These are phyloP conservation scores for Eruca vesicaria DNA, from an alignment of 441 rosid genomes.

Conservation along the genomic window DNA sequence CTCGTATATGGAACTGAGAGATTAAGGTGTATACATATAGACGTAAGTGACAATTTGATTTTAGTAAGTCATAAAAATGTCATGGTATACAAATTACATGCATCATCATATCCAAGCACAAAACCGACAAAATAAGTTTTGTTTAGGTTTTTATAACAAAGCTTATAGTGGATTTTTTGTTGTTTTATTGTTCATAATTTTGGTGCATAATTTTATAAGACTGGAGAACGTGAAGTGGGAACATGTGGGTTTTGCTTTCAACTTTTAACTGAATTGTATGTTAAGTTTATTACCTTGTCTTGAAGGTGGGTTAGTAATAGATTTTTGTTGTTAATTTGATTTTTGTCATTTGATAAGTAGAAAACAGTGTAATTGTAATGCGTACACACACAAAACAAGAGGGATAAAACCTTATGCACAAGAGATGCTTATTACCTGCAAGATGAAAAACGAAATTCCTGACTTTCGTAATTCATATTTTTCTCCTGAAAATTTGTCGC, in stretches of 20 bases:
- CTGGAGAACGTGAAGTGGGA: conserved; percentile 1
- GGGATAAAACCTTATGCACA: background rate
- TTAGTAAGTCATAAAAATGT: background rate
- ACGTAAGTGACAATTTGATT: background rate
- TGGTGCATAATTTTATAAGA: background rate
- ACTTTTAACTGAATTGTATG: background rate
- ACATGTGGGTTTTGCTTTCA: background rate
- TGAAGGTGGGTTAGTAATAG: background rate
- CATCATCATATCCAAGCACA: background rate
- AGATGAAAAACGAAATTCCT: background rate
- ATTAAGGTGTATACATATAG: background rate
- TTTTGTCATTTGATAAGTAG: background rate
- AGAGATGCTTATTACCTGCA: background rate
- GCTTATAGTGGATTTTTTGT: background rate
- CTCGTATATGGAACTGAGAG: background rate
- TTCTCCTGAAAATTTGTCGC: background rate
- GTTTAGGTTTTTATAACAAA: background rate
- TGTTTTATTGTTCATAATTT: background rate
- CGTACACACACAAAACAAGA: background rate
- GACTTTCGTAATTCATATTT: background rate
- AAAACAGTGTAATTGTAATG: background rate
- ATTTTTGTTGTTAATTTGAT: background rate
- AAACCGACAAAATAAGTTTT: no score
- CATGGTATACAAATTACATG: background rate
- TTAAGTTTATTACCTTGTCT: background rate